Conservation (phyloP, 257 asterid species). For the Nicotiana tabacum region DNA sequence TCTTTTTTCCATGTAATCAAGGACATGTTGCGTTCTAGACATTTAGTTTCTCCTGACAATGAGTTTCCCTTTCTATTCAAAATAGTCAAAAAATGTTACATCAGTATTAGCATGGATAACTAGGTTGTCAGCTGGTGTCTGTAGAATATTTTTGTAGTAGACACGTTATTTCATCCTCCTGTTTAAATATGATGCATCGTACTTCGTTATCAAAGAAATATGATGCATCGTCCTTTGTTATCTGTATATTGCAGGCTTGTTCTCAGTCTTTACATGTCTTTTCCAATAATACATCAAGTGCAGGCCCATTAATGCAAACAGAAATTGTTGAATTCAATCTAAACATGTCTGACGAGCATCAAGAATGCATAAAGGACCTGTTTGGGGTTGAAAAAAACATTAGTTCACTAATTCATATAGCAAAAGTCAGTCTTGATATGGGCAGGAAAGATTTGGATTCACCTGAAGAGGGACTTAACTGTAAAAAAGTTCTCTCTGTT, state of each 20-base stretch:
- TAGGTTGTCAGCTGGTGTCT: background rate
- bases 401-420: slow-evolving; percentile 82
- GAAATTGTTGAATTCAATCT: slow-evolving; percentile 92
- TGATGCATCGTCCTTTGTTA: slow-evolving; percentile 15
- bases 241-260: slow-evolving; percentile 67
- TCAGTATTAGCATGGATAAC: background rate
- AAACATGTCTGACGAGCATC: slow-evolving; percentile 95
- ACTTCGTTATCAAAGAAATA: background rate
- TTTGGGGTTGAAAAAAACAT: slow-evolving; percentile 75
- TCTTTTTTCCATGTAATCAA: background rate
- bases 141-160: background rate
- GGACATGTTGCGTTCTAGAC: background rate
- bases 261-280: slow-evolving; percentile 82
- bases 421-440: slow-evolving; percentile 81
- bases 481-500: slow-evolving; percentile 67
- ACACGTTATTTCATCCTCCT: background rate
- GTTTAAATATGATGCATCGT: background rate
- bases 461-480: slow-evolving; percentile 48
- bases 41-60: background rate
- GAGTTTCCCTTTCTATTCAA: background rate
- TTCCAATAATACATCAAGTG: slow-evolving; percentile 80
- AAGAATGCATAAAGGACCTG: slow-evolving; percentile 87
- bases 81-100: background rate
- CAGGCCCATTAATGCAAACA: slow-evolving; percentile 61
- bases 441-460: slow-evolving; percentile 80